These are phyloP conservation scores for Nepenthes mirabilis DNA, from an alignment of 148 eudicot genomes.

Conservation along the genomic window DNA sequence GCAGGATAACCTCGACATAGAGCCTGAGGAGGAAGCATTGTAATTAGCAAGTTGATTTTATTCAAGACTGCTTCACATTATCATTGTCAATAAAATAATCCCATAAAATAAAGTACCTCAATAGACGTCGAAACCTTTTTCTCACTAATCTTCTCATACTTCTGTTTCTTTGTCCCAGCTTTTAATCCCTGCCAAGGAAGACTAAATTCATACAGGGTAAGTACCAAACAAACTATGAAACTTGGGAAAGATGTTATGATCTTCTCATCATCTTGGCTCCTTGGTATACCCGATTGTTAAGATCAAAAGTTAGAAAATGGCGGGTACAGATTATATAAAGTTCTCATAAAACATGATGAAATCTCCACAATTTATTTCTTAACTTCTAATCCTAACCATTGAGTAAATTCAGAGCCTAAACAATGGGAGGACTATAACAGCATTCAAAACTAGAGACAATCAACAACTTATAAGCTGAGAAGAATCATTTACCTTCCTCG, in stretches of 20 bases:
- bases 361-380: no score
- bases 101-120: constrained; percentile 32
- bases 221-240: constrained; percentile 8
- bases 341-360: no score
- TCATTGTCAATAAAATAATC: background rate
- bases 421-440: no score
- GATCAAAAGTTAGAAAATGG: no score
- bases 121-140: constrained; percentile 80
- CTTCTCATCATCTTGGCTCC: no score
- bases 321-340: no score
- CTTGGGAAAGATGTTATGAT: background rate
- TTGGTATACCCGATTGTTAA: no score
- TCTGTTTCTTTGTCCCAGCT: constrained; percentile 84
- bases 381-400: no score
- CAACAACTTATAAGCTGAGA: background rate
- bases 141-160: constrained; percentile 84
- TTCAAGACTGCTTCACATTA: constrained; percentile 3
- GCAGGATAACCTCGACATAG: constrained; percentile 83
- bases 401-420: no score
- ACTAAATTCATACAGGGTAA: constrained; percentile 26
- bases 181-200: constrained; percentile 95
- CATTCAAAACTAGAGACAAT: background rate
- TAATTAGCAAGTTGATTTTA: background rate
- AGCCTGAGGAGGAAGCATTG: constrained; percentile 29
- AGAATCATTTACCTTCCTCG: constrained; percentile 52